Conservation (phyloP, 2,329 filamentous ascomycete species). For the Aotearoamyces nothofagi region DNA sequence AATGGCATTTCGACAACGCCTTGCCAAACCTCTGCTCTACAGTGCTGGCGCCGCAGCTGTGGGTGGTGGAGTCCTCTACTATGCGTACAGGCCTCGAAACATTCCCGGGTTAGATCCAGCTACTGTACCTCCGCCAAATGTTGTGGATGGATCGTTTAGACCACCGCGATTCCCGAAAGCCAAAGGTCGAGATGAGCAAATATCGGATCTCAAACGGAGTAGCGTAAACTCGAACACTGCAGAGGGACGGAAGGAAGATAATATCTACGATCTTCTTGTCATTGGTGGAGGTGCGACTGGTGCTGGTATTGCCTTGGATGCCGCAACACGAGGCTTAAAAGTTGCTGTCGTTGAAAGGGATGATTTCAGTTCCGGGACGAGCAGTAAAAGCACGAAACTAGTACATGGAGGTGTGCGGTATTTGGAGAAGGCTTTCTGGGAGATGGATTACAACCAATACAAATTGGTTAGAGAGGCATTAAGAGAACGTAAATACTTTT, state of each 20-base stretch:
- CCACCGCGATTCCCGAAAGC: conserved; percentile 33
- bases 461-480: conserved; percentile 57
- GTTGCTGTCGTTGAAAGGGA: conserved; percentile 59
- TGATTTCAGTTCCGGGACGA: conserved; percentile 60
- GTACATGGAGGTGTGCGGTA: conserved; percentile 66
- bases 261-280: conserved; percentile 50
- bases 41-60: conserved; percentile 29
- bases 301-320: conserved; percentile 56
- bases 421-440: conserved; percentile 62
- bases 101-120: conserved; percentile 56
- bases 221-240: conserved; percentile 11
- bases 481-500: conserved; percentile 60
- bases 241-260: conserved; percentile 22
- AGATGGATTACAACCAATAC: conserved; percentile 61
- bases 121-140: conserved; percentile 55
- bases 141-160: conserved; percentile 50
- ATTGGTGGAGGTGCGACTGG: conserved; percentile 61
- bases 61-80: conserved; percentile 32
- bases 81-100: conserved; percentile 51
- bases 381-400: conserved; percentile 62
- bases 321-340: conserved; percentile 53
- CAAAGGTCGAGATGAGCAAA: conserved; percentile 32
- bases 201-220: conserved; percentile 32
- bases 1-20: conserved; percentile 23
- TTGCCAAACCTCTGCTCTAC: conserved; percentile 34